Evolutionary conservation across 768 basidiomycete genomes (phyloP).

Genomic region (Lentinula boryana): DNA sequence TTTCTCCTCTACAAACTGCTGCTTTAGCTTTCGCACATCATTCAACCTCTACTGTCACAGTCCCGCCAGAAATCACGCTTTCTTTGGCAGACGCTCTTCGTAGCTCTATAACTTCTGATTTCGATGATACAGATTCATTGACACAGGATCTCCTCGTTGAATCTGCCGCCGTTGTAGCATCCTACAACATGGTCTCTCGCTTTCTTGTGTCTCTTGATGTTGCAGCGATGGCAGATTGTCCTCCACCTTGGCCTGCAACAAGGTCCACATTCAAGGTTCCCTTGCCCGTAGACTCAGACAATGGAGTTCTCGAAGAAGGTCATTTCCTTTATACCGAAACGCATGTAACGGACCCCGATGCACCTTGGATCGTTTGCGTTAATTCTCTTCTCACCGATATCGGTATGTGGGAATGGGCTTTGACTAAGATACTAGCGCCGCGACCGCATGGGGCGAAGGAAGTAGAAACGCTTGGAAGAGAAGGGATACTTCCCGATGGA

Average conservation of each 20-base stretch:
- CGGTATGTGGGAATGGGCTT: slow-evolving; percentile 40
- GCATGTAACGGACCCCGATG: slow-evolving; percentile 28
- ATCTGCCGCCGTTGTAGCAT: slow-evolving; percentile 42
- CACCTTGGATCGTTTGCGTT: slow-evolving; percentile 45
- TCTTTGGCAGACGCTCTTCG: slow-evolving; percentile 33
- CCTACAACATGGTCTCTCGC: slow-evolving; percentile 70
- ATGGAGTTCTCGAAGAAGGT: slow-evolving; percentile 11
- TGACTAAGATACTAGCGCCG: slow-evolving; percentile 34
- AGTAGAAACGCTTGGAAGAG: neutral
- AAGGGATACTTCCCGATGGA: slow-evolving; percentile 6
- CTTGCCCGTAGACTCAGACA: slow-evolving; percentile 19
- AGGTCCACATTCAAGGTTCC: slow-evolving; percentile 27
- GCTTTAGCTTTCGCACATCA: slow-evolving; percentile 54
- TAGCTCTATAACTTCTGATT: slow-evolving; percentile 10
- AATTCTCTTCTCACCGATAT: slow-evolving; percentile 45
- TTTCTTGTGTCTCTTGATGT: slow-evolving; percentile 59
- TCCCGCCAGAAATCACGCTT: slow-evolving; percentile 35
- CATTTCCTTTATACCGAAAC: slow-evolving; percentile 38
- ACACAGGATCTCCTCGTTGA: slow-evolving; percentile 48
- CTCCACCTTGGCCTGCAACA: slow-evolving; percentile 42
- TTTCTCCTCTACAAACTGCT: slow-evolving; percentile 35
- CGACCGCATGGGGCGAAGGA: neutral
- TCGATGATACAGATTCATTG: slow-evolving; percentile 15
- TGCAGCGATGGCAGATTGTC: slow-evolving; percentile 39
- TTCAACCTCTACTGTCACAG: slow-evolving; percentile 43